Conservation (phyloP, 179 eudicot species). For the Vitellaria paradoxa region DNA sequence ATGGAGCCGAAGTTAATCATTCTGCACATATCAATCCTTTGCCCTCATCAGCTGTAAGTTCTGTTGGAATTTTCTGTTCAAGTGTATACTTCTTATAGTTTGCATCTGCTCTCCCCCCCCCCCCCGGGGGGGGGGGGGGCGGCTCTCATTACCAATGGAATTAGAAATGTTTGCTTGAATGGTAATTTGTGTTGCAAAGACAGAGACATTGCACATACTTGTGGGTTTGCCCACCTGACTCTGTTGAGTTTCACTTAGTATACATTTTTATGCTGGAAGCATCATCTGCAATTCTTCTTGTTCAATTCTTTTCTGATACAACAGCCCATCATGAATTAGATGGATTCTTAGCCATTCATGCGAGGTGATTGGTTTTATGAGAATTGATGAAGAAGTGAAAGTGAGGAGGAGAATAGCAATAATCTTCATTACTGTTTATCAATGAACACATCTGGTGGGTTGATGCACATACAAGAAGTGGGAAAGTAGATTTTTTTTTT, state of each 20-base stretch:
- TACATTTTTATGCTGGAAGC: not conserved
- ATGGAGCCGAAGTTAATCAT: conserved; percentile 36
- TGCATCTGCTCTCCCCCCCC: no score
- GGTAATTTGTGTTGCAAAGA: not conserved
- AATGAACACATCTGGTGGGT: no score
- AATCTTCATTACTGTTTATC: not conserved
- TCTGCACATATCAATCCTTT: conserved; percentile 22
- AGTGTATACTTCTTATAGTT: not conserved
- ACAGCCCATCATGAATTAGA: not conserved
- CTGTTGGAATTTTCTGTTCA: conserved; percentile 9
- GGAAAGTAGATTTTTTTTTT: no score
- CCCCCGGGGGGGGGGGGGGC: no score
- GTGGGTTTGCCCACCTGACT: not conserved
- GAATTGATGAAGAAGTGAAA: not conserved
- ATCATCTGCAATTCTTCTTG: not conserved
- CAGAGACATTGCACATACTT: not conserved
- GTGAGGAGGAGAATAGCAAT: not conserved
- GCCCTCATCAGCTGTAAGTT: conserved; percentile 47
- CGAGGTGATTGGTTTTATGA: not conserved
- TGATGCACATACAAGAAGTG: conserved; percentile 4
- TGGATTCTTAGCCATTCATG: conserved; percentile 1
- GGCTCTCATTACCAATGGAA: no score
- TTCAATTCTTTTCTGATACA: not conserved
- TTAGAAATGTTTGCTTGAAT: not conserved
- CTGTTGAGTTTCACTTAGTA: not conserved